phyloP scores from a whole-genome alignment of 2,329 filamentous ascomycete species.

The Penicillium nordicum region DNA sequence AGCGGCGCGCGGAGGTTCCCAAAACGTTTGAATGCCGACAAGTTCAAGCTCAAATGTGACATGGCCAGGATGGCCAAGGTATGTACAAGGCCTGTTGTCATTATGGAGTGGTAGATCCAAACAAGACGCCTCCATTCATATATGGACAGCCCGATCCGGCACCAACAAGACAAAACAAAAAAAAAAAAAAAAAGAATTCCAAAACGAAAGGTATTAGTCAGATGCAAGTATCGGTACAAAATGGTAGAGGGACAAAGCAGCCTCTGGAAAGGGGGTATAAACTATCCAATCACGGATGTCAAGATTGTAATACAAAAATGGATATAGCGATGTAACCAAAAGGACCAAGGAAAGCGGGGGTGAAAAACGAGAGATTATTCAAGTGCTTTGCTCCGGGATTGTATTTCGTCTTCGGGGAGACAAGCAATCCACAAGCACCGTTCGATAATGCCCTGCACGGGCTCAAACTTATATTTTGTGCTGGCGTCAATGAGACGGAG shows the following conservation, averaged over 20 bases:
- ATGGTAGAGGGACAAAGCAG: conserved; percentile 6
- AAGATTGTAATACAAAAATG: conserved; percentile 10
- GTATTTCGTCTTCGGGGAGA: conserved; percentile 57
- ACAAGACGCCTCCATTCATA: not conserved
- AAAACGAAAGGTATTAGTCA: conserved; percentile 14
- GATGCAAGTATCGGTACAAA: conserved; percentile 18
- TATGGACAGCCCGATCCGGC: not conserved
- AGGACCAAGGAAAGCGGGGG: not conserved
- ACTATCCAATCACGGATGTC: conserved; percentile 18
- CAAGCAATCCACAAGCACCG: conserved; percentile 64
- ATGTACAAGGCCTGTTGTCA: not conserved
- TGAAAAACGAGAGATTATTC: conserved; percentile 27
- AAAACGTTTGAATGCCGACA: not conserved
- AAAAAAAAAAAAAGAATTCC: conserved; percentile 1
- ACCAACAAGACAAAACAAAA: not conserved
- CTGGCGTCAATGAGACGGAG: conserved; percentile 62
- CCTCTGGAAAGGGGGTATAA: conserved; percentile 19
- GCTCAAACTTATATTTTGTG: conserved; percentile 58
- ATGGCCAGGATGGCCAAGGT: not conserved
- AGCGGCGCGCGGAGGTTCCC: not conserved
- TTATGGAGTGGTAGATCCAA: not conserved
- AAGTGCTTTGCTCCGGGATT: conserved; percentile 43
- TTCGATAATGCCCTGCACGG: conserved; percentile 57
- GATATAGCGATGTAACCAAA: conserved; percentile 8
- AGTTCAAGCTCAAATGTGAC: not conserved